Evolutionary conservation across 2,329 filamentous ascomycete species (phyloP), one percentile per base, ranked within the genome.

Genomic region (Hypoxylon sp.): DNA sequence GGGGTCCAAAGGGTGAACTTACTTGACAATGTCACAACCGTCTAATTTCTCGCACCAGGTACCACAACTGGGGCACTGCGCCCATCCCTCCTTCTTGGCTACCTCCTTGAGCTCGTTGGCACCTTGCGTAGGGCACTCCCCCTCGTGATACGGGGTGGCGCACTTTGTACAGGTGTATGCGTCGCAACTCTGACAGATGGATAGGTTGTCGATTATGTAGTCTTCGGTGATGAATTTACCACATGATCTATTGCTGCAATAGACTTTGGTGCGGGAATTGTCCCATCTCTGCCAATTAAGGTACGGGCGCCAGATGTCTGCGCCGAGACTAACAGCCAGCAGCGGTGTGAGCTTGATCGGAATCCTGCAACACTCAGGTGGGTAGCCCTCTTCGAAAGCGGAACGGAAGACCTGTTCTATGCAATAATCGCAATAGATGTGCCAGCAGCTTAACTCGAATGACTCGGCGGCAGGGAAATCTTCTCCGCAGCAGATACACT

Each of bases 1-100:
- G 12, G 9, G 7, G 8, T 9, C 8, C 4, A 13, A 9, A 8
- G 13, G 32, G 23, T 32, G 20, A 31, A 30, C 43, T 23, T 38
- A 47, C 43, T 8, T 7, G 3, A 48, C 35, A 4, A 7, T 8
- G n/a, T 40, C 15, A n/a, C 44, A 48, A 7, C 44, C 44, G 2
- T 26, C 44, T 2, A 17, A 2, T 19, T 29, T 48, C 21, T 48
- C 44, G n/a, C 40, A 11, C 2, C 40, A n/a, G 7, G 4, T 16
- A 5, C 21, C 21, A 16, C 44, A 48, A 8, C 27, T 27, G 13
- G 31, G 32, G 21, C 44, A 48, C 6, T 15, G 13, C 4, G 4
- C 20, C 44, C 44, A 48, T 12, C 36, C 36, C 9, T 34, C 3
- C 8, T 48, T 15, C 16, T 16, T 5, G 7, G 36, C 36, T 2